phyloP scores from a whole-genome alignment of 345 rosid genomes.

The Eutrema heterophyllum region DNA sequence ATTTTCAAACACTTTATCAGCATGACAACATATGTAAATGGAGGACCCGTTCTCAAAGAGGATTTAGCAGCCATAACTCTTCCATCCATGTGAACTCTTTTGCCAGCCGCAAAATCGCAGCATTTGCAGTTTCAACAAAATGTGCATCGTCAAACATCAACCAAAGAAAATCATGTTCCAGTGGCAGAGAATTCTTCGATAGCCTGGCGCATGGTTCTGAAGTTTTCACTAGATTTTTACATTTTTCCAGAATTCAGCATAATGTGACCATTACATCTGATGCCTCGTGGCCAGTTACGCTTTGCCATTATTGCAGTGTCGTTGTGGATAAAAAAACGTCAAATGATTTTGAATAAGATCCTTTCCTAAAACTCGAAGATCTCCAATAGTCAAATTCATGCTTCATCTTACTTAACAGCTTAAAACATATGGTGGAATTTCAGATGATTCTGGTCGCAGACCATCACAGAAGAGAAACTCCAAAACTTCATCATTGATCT shows the following conservation, averaged over 20 bases:
- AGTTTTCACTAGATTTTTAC: no score
- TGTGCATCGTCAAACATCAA: slow-evolving; percentile 99
- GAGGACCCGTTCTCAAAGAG: slow-evolving; percentile 63
- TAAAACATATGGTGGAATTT: slow-evolving; percentile 47
- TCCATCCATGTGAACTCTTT: slow-evolving; percentile 93
- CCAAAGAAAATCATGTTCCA: slow-evolving; percentile 76
- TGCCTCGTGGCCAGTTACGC: no score
- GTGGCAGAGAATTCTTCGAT: slow-evolving; percentile 86
- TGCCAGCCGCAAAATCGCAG: slow-evolving; percentile 80
- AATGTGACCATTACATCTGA: no score
- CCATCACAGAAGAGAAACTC: slow-evolving; percentile 75
- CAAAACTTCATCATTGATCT: slow-evolving; percentile 89
- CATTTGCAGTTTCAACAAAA: slow-evolving; percentile 84
- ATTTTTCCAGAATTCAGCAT: no score
- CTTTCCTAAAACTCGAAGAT: no score
- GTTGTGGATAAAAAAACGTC: no score
- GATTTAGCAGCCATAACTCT: slow-evolving; percentile 61
- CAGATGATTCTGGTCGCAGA: slow-evolving; percentile 52
- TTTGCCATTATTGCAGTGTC: no score
- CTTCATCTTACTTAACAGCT: no score
- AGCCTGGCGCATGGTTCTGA: no score
- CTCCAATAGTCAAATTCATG: no score
- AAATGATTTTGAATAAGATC: no score
- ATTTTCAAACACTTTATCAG: slow-evolving; percentile 81
- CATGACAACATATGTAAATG: slow-evolving; percentile 46